Base-by-base conservation (phyloP, 257 asterid genomes). In the Apocynum venetum region DNA sequence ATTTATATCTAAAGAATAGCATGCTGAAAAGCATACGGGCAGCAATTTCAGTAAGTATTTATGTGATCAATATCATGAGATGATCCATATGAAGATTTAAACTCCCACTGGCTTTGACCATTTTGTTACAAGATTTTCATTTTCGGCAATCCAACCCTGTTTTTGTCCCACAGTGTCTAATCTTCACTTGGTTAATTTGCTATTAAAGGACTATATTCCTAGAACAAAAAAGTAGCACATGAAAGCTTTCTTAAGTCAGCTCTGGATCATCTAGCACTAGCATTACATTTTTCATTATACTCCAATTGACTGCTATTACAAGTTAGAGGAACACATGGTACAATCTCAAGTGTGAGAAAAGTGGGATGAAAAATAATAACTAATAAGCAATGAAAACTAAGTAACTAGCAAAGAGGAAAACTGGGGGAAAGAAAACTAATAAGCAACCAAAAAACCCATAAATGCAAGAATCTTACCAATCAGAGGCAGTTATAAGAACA, bases 401-500 rank as follows among this genome's bases (percentile, higher is more conserved):
- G 31, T 25, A 25, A 25, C 0, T 25, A 25, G 31, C 31, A 25
- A 25, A 25, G 31, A 25, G 31, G 31, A 25, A 25, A 25, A 25
- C 31, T 25, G 31, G 31, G 31, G 31, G 31, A 25, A 25, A 0
- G 31, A 25, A 25, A 25, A 17, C 4, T 40, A 41, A 41, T 19
- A 36, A 38, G 40, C 51, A 8, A 68, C 20, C 31, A 67, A 41
- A 8, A 11, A 43, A 2, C 17, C 19, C 13, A 31, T 1, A 4
- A 31, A 43, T 46, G 31, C 66, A 73, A 72, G 63, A 65, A 43
- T 35, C 82, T 77, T 25, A 91, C 97, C 97, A 91, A 85, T 91
- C 94, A 74, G 78, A 87, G 60, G 92, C 94, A 69, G 97, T 91
- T 75, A 91, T 83, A 11, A 91, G 76, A n/a, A 89, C 94, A 40